A percentile compares a stretch with the other conserved stretches of the same genome.
These are phyloP conservation scores for Fusarium nisikadoi DNA, from an alignment of 2,329 filamentous ascomycete species.

Conservation along the genomic window DNA sequence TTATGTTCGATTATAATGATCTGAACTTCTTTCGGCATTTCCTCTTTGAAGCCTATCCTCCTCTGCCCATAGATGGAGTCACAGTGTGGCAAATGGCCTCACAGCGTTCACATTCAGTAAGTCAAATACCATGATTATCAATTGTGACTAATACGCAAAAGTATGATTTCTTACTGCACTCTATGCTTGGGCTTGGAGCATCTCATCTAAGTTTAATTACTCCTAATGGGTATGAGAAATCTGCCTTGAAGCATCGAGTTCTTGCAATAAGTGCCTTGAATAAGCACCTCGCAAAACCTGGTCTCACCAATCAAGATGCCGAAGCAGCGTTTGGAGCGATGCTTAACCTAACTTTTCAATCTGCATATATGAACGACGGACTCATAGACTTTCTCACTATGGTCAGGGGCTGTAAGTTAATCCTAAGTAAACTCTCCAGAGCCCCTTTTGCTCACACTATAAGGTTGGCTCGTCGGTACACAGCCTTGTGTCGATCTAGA, in stretches of 20 bases:
- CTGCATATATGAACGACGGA: conserved; percentile 53
- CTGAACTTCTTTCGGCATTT: conserved; percentile 66
- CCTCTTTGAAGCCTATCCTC: conserved; percentile 56
- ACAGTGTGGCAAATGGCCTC: conserved; percentile 52
- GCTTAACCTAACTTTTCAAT: conserved; percentile 52
- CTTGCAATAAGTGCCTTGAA: conserved; percentile 52
- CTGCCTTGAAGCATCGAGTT: conserved; percentile 52
- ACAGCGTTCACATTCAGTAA: conserved; percentile 51
- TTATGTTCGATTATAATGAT: conserved; percentile 55
- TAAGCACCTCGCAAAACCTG: conserved; percentile 44
- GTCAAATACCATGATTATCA: not conserved
- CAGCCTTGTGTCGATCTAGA: conserved; percentile 33
- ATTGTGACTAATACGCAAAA: conserved; percentile 14
- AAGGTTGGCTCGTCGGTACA: conserved; percentile 45
- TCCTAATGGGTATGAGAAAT: conserved; percentile 35
- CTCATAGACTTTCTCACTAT: conserved; percentile 54
- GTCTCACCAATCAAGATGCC: conserved; percentile 45
- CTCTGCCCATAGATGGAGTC: conserved; percentile 51
- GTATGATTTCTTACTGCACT: conserved; percentile 55
- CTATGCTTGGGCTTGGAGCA: conserved; percentile 55
- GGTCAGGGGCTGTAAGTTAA: conserved; percentile 51
- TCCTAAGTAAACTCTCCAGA: not conserved
- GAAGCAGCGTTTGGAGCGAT: conserved; percentile 53
- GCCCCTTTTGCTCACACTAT: not conserved
- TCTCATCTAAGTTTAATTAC: conserved; percentile 50